Evolutionary conservation across 495 filamentous ascomycete genomes (phyloP).

Genomic region (Neurospora sp.): DNA sequence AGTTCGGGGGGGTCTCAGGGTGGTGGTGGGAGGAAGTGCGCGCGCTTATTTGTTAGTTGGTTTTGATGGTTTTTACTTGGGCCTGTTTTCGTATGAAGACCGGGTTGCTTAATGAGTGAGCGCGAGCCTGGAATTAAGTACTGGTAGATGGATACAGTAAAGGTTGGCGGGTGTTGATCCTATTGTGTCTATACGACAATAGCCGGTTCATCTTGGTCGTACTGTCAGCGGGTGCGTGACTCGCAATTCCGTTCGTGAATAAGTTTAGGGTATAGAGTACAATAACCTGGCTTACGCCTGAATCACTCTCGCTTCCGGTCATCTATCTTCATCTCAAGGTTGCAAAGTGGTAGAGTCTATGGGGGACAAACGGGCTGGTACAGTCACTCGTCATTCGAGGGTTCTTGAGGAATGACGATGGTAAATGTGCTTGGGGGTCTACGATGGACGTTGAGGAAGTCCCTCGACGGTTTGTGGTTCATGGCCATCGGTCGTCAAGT

Average conservation of each 20-base stretch:
- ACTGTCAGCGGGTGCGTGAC: neutral
- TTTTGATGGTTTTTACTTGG: no score
- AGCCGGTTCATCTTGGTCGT: neutral
- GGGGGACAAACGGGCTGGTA: neutral
- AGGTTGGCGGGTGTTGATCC: neutral
- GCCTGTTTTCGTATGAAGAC: no score
- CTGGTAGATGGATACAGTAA: neutral
- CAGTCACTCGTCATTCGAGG: neutral
- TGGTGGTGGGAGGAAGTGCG: neutral
- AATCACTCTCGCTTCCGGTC: neutral
- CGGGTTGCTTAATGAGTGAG: neutral
- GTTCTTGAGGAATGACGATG: neutral
- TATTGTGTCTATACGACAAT: neutral
- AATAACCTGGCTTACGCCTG: neutral
- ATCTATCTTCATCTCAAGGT: neutral
- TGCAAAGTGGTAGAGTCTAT: neutral
- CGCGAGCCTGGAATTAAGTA: neutral
- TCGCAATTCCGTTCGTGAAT: neutral
- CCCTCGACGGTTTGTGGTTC: neutral
- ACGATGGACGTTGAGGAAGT: neutral
- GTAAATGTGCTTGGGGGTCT: neutral
- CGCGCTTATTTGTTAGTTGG: neutral
- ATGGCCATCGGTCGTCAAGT: neutral
- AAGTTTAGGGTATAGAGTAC: neutral
- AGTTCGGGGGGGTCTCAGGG: neutral